Evolutionary conservation across 805 yeast genomes (phyloP), one percentile per base, ranked within the genome.

Genomic region (Scheffersomyces stipitis): DNA sequence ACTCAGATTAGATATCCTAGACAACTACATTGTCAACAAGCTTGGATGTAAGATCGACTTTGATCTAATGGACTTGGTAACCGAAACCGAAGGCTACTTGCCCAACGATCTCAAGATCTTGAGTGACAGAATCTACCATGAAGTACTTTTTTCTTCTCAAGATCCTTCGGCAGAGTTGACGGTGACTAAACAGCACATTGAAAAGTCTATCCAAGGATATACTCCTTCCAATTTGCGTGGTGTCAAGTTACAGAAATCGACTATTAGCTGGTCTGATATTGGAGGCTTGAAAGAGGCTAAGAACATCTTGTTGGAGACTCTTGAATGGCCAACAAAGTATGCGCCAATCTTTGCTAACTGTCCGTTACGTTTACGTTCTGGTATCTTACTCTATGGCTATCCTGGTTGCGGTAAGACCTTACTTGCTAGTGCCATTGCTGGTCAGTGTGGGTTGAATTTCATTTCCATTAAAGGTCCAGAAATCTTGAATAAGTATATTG

Each of bases 401-500:
- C 98, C 99, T 0, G 99, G 99, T 2, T 91, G 99, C 63, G 99
- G 99, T 31, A 91, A 91, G 60, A 91, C 98, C 0, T 69, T 90
- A 43, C 61, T 91, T 27, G 98, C 98, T 0, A 84, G 93, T 38
- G 96, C 97, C 0, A 86, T 91, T 34, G 95, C 96, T 1, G 82
- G 88, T 1, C 93, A 90, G 56, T 89, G 96, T 64, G 97, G 97
- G 0, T 69, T 91, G 41, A 91, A 91, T 52, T 91, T 91, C 56
- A 90, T 91, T 18, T 84, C 95, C 1, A 84, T 91, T 31, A 91
- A 91, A 56, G 98, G 98, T 8, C 98, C 98, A 0, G 98, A 91
- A 57, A 87, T 91, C 32, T 71, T 91, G 50, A 90, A 91, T 66
- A 91, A 91, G 61, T 91, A 89, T 60, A 91, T 91, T 51, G 99